Evolutionary conservation across 768 basidiomycete genomes (phyloP).

Genomic region (Lentinula lateritia): DNA sequence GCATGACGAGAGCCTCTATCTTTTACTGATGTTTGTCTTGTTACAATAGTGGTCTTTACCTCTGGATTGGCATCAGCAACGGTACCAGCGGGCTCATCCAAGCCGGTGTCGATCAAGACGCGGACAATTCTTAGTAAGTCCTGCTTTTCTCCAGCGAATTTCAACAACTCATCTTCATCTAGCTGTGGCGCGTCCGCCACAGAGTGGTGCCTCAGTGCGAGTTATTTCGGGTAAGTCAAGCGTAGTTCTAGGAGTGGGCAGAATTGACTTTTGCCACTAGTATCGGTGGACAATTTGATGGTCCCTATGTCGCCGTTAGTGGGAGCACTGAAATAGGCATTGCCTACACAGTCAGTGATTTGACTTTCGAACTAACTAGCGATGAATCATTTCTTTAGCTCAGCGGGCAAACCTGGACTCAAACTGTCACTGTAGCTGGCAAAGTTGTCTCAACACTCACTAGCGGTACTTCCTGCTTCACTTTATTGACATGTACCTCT

Average conservation of each 20-base stretch:
- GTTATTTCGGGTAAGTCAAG: slow-evolving; percentile 4
- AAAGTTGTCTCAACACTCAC: slow-evolving; percentile 7
- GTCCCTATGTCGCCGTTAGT: background rate
- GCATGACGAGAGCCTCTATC: too few species aligned
- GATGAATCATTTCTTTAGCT: background rate
- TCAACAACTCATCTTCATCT: background rate
- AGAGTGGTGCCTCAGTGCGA: slow-evolving; percentile 6
- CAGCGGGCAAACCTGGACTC: slow-evolving; percentile 6
- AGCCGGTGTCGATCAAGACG: slow-evolving; percentile 4
- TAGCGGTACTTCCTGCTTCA: background rate
- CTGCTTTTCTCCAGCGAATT: background rate
- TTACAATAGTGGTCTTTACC: slow-evolving; percentile 1
- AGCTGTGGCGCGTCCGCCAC: background rate
- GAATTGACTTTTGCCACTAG: background rate
- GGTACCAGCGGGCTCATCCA: slow-evolving; percentile 11
- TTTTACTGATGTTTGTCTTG: background rate
- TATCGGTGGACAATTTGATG: background rate
- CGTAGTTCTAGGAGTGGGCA: background rate
- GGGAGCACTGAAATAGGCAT: slow-evolving; percentile 6
- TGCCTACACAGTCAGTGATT: background rate
- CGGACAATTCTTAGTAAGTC: background rate
- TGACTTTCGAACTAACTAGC: background rate
- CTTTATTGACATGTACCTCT: background rate
- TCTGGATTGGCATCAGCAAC: slow-evolving; percentile 10
- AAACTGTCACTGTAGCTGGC: slow-evolving; percentile 7